Evolutionary conservation across 495 filamentous ascomycete species (phyloP).

Genomic region (Penicillium fimorum): DNA sequence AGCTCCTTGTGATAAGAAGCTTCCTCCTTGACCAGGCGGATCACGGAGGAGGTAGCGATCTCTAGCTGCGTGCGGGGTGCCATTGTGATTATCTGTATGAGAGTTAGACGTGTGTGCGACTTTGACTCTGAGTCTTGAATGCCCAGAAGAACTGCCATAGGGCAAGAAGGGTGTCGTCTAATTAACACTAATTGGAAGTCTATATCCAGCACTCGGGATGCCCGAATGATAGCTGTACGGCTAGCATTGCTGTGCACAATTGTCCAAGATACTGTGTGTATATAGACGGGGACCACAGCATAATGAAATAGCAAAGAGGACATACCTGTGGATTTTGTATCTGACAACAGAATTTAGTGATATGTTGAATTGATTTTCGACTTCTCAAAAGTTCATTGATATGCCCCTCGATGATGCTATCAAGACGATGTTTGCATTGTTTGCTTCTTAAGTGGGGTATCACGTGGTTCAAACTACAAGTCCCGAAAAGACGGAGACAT

Average conservation of each 20-base stretch:
- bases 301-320: too few species aligned
- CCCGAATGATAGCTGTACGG: not conserved
- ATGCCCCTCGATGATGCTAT: conserved; percentile 14
- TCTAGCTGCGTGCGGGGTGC: conserved; percentile 68
- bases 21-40: conserved; percentile 88
- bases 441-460: not conserved
- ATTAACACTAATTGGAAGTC: not conserved
- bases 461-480: not conserved
- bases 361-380: not conserved
- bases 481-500: not conserved
- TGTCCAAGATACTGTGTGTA: not conserved
- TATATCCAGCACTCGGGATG: not conserved
- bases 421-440: conserved; percentile 4
- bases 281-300: too few species aligned
- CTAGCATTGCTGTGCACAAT: not conserved
- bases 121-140: not conserved
- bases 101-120: not conserved
- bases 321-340: not conserved
- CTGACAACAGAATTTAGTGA: not conserved
- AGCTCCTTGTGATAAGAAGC: conserved; percentile 84
- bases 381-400: conserved; percentile 2
- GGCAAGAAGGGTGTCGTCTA: not conserved
- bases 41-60: conserved; percentile 70
- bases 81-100: conserved; percentile 45
- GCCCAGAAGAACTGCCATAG: not conserved